Base-by-base conservation (phyloP, 108 stramenopile species). In the Seminavis robusta region DNA sequence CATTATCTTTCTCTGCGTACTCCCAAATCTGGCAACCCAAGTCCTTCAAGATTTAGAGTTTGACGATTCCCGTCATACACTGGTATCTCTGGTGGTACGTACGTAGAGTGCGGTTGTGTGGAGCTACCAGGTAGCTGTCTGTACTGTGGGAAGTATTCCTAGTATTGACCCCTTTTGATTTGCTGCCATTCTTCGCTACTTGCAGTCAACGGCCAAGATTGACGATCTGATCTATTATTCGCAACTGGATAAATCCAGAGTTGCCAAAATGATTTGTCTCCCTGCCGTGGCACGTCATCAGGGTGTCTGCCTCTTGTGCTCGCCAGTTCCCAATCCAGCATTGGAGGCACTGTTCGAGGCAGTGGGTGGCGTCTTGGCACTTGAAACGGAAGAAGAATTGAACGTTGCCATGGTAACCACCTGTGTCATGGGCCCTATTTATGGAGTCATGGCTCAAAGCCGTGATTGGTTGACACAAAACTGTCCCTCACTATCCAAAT, bases 251-350 rank as follows among this genome's bases (percentile, higher is more conserved):
- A 1, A 28, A 2, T 34, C 48, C 25, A 42, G 36, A n/a, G 87
- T 89, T 0, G 70, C 59, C 60, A 89, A 89, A 59, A 73, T 89
- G 78, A 89, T 89, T 52, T 88, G 86, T 55, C 67, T 88, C 0
- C 86, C 85, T 10, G 48, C 72, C 21, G 63, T 87, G 34, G 65
- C 81, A 24, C 39, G 56, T 16, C 65, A 77, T 46, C 65, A 81
- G 41, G 81, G 81, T 29, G 56, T 74, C 10, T 54, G 61, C 29
- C 49, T 73, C 29, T 40, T 54, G 8, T 60, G 59, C 32, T 40
- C 49, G 13, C 45, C 34, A 31, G 26, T 7, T 6, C 30, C 57
- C 17, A 54, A 62, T 25, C 30, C 51, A 4, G 4, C 32, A 2
- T 55, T 65, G 47, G 60, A 30, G 8, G 4, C 33, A 0, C 32